Percentiles rank a stretch among this genome's conserved stretches.
These are phyloP conservation scores for Fraxinus velutina DNA, from an alignment of 305 asterid genomes.

Conservation along the genomic window DNA sequence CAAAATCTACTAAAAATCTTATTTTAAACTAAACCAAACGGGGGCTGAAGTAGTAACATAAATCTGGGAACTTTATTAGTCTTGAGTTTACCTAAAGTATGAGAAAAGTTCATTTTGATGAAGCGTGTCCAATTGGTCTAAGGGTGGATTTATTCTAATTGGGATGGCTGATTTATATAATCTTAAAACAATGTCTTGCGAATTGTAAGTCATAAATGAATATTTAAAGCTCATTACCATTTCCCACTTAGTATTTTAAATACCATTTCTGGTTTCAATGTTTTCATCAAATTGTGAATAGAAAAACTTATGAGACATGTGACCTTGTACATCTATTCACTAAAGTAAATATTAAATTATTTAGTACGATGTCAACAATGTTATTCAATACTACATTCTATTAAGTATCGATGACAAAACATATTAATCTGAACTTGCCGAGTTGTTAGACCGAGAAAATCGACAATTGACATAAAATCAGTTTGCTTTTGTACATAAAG, in stretches of 20 bases:
- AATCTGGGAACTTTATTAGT: neutral
- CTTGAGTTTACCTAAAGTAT: neutral
- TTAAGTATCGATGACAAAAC: neutral
- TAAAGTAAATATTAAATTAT: neutral
- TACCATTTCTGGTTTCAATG: neutral
- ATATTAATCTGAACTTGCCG: neutral
- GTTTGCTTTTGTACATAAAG: neutral
- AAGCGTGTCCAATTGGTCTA: neutral
- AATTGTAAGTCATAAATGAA: neutral
- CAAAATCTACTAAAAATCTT: too few species aligned
- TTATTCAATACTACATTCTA: neutral
- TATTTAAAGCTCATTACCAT: neutral
- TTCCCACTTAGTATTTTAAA: neutral
- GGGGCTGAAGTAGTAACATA: neutral
- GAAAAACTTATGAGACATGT: neutral
- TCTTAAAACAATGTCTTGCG: neutral
- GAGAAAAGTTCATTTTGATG: neutral
- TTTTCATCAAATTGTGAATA: neutral
- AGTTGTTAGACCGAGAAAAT: neutral
- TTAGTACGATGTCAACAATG: neutral
- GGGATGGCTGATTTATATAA: neutral
- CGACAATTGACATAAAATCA: neutral
- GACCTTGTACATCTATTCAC: neutral
- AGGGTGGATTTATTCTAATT: slow-evolving; percentile 1
- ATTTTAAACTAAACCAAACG: neutral